A percentile compares a stretch with the other conserved stretches of the same genome.
phyloP scores from a whole-genome alignment of 176 grass and related monocot genomes.

The Stipa capillata region DNA sequence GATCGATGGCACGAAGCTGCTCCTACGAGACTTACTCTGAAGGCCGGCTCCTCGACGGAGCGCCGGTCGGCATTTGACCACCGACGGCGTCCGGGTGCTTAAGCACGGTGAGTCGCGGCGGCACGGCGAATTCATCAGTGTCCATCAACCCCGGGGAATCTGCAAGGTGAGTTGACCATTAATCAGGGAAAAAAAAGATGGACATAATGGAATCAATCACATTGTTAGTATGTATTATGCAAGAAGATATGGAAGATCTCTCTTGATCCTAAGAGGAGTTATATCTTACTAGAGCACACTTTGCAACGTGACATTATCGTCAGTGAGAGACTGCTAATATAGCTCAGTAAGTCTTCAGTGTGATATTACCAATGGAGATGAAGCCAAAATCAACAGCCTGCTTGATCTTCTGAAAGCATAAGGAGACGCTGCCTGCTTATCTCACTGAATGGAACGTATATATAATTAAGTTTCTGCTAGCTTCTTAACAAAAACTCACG shows the following conservation, averaged over 20 bases:
- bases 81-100: not conserved
- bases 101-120: not conserved
- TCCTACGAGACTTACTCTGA: constrained; percentile 15
- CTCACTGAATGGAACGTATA: not conserved
- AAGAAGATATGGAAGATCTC: not conserved
- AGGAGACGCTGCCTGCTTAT: not conserved
- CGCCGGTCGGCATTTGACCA: not conserved
- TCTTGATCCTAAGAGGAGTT: not conserved
- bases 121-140: not conserved
- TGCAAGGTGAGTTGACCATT: not conserved
- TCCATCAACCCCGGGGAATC: constrained; percentile 33
- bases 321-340: not conserved
- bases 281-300: constrained; percentile 9
- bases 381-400: not conserved
- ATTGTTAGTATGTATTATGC: not conserved
- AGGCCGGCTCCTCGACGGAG: not conserved
- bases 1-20: not conserved
- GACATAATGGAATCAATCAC: not conserved
- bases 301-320: not conserved
- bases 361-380: not conserved
- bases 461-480: no score
- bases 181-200: not conserved
- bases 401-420: not conserved
- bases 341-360: not conserved
- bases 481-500: not conserved